phyloP scores from a whole-genome alignment of 352 stramenopile genomes.

The Labyrinthula sp. region DNA sequence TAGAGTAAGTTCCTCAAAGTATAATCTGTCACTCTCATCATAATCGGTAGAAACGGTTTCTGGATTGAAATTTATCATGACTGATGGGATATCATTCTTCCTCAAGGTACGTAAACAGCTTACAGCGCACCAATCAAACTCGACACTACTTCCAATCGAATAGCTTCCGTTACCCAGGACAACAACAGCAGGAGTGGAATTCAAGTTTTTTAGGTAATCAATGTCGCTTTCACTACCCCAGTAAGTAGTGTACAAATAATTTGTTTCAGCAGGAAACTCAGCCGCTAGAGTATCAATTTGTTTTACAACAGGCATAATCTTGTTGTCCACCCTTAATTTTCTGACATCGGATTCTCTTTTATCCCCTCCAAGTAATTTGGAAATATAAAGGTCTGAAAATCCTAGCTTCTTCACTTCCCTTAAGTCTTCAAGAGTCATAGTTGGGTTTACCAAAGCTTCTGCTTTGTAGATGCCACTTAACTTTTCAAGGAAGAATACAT shows the following conservation, averaged over 20 bases:
- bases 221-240: constrained; percentile 77
- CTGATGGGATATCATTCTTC: constrained; percentile 49
- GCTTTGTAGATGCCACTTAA: constrained; percentile 60
- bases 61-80: constrained; percentile 69
- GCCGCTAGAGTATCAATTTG: constrained; percentile 94
- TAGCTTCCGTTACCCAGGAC: constrained; percentile 92
- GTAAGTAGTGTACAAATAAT: constrained; percentile 99
- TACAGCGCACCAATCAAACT: constrained; percentile 98
- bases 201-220: constrained; percentile 43
- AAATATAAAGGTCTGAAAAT: constrained; percentile 70
- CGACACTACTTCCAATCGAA: constrained; percentile 90
- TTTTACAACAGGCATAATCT: constrained; percentile 79
- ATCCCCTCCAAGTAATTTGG: constrained; percentile 61
- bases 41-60: constrained; percentile 98
- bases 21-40: constrained; percentile 91
- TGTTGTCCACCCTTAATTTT: constrained; percentile 60
- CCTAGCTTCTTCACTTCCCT: constrained; percentile 58
- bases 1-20: constrained; percentile 94
- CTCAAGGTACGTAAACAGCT: constrained; percentile 74
- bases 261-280: constrained; percentile 91
- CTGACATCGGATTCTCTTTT: constrained; percentile 96
- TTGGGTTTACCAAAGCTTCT: constrained; percentile 34
- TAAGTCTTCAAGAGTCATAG: constrained; percentile 43
- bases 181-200: too few species aligned
- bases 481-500: constrained; percentile 93